Conservation (phyloP, 805 yeast species). For the Hanseniaspora nectarophila region DNA sequence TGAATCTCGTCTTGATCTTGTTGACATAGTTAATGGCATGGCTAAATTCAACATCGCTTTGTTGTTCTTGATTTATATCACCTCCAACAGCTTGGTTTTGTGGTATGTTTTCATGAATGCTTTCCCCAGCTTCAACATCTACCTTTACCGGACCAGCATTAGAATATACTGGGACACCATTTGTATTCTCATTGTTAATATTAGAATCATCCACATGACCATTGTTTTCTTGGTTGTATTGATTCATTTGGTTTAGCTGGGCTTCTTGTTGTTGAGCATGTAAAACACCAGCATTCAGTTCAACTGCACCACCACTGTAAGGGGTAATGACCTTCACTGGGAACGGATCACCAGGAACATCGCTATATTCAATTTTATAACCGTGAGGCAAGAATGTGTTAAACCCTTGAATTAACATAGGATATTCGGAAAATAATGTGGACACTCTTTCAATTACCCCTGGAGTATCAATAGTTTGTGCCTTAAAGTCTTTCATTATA, state of each 20-base stretch:
- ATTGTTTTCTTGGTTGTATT: slow-evolving; percentile 18
- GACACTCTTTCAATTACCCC: slow-evolving; percentile 97
- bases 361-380: slow-evolving; percentile 80
- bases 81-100: not conserved
- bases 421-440: slow-evolving; percentile 81
- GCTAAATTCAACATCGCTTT: slow-evolving; percentile 80
- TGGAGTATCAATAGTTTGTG: slow-evolving; percentile 92
- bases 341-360: slow-evolving; percentile 78
- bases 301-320: slow-evolving; percentile 47
- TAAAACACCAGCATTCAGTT: slow-evolving; percentile 10
- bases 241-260: slow-evolving; percentile 19
- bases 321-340: slow-evolving; percentile 95
- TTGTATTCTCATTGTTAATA: not conserved
- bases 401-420: slow-evolving; percentile 88
- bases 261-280: slow-evolving; percentile 27
- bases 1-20: slow-evolving; percentile 86
- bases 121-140: not conserved
- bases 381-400: slow-evolving; percentile 97
- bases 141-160: not conserved
- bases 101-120: not conserved
- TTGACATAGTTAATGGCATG: slow-evolving; percentile 95
- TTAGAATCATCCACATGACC: slow-evolving; percentile 2
- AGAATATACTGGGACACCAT: not conserved
- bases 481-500: slow-evolving; percentile 97
- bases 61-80: slow-evolving; percentile 17